Conservation (phyloP, 305 asterid species). For the Fraxinus floribunda region DNA sequence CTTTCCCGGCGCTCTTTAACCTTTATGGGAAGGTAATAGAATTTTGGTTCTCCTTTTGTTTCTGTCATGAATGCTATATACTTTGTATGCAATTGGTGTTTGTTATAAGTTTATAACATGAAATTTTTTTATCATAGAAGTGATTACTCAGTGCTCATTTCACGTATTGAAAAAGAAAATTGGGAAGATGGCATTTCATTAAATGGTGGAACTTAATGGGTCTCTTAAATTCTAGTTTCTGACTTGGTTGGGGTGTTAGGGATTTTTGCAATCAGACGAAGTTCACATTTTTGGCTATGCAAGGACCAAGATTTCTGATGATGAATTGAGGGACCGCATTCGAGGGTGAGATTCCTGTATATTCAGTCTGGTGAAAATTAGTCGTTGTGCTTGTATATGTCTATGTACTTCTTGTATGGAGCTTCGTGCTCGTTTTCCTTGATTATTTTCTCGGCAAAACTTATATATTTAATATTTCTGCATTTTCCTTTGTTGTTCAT, state of each 20-base stretch:
- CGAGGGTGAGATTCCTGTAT: conserved; percentile 51
- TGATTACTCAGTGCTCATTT: neutral
- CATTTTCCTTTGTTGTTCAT: neutral
- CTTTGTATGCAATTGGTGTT: neutral
- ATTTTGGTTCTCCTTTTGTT: neutral
- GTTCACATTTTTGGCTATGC: conserved; percentile 93
- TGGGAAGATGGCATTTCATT: neutral
- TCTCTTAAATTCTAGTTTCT: conserved; percentile 14
- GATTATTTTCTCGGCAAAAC: neutral
- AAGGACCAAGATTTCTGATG: conserved; percentile 74
- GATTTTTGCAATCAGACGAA: conserved; percentile 65
- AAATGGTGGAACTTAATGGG: neutral
- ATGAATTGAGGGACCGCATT: conserved; percentile 70
- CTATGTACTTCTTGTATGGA: neutral
- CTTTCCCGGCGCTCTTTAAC: conserved; percentile 94
- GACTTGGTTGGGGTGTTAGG: conserved; percentile 43
- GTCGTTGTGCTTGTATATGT: neutral
- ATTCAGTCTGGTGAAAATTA: conserved; percentile 4
- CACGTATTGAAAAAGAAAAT: neutral
- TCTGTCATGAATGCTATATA: neutral
- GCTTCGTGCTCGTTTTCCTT: neutral
- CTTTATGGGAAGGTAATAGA: conserved; percentile 76
- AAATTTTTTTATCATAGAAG: neutral
- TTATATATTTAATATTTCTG: neutral
- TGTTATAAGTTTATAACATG: neutral